Percentiles rank a stretch among this genome's conserved stretches.
Evolutionary conservation across 352 stramenopile genomes (phyloP).

Genomic region (Phytophthora litchii): DNA sequence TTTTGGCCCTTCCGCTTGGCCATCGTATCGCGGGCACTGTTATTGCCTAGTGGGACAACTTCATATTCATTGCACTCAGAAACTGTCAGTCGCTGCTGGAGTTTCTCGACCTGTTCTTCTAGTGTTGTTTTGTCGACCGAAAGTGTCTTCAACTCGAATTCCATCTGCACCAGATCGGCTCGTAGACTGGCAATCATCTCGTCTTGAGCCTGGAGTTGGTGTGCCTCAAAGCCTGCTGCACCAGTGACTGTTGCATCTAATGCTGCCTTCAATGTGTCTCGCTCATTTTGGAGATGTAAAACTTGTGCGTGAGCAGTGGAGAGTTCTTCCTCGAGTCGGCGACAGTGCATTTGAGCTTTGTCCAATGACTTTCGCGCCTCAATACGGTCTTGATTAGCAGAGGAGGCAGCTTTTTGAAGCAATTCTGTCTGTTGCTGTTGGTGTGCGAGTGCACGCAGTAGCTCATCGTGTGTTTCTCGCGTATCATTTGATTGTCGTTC

Average conservation of each 20-base stretch:
- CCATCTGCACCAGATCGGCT: slow-evolving; percentile 64
- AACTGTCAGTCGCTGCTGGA: slow-evolving; percentile 32
- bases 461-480: slow-evolving; percentile 55
- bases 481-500: slow-evolving; percentile 23
- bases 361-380: slow-evolving; percentile 46
- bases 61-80: slow-evolving; percentile 42
- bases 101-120: slow-evolving; percentile 37
- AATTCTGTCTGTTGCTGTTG: slow-evolving; percentile 49
- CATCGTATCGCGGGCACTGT: slow-evolving; percentile 29
- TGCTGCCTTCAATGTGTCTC: slow-evolving; percentile 39
- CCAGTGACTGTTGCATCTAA: slow-evolving; percentile 30
- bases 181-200: slow-evolving; percentile 59
- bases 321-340: slow-evolving; percentile 58
- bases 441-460: slow-evolving; percentile 45
- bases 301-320: slow-evolving; percentile 43
- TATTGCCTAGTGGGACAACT: slow-evolving; percentile 46
- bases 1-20: slow-evolving; percentile 40
- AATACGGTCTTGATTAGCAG: slow-evolving; percentile 36
- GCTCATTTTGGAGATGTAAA: slow-evolving; percentile 53
- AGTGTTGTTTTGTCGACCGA: slow-evolving; percentile 46
- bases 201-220: slow-evolving; percentile 49
- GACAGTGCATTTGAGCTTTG: slow-evolving; percentile 53
- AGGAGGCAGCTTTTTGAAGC: slow-evolving; percentile 30
- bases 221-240: slow-evolving; percentile 33
- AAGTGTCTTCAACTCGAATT: slow-evolving; percentile 70